These are phyloP conservation scores for Citrullus colocynthis DNA, from an alignment of 306 rosid genomes.

Conservation along the genomic window DNA sequence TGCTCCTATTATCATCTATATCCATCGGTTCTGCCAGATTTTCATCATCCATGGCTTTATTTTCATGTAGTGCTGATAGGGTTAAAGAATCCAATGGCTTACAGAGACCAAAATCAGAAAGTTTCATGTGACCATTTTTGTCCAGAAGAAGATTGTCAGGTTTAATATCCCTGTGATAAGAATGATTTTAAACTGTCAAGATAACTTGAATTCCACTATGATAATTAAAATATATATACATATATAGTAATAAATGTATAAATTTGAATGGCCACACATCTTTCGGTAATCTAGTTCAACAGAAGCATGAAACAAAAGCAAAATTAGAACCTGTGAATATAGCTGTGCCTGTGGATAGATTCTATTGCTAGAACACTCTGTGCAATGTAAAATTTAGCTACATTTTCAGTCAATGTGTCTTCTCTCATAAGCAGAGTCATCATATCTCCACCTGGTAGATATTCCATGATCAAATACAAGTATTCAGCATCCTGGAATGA, in stretches of 20 bases:
- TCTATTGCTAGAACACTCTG: slow-evolving; percentile 83
- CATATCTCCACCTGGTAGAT: slow-evolving; percentile 93
- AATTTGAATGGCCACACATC: neutral
- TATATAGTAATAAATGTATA: neutral
- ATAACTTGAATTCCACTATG: neutral
- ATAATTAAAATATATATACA: neutral
- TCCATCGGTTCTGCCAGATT: slow-evolving; percentile 62
- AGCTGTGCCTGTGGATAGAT: slow-evolving; percentile 73
- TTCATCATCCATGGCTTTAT: slow-evolving; percentile 60
- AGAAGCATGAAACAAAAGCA: slow-evolving; percentile 9
- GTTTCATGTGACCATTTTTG: slow-evolving; percentile 73
- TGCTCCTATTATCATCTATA: slow-evolving; percentile 53
- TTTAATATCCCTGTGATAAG: slow-evolving; percentile 70
- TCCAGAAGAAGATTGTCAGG: slow-evolving; percentile 90
- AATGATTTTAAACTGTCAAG: slow-evolving; percentile 15
- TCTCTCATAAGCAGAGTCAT: slow-evolving; percentile 90
- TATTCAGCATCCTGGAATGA: slow-evolving; percentile 81
- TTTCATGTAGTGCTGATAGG: slow-evolving; percentile 70
- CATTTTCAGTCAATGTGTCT: slow-evolving; percentile 87
- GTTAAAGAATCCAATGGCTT: slow-evolving; percentile 81
- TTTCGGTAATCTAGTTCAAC: neutral
- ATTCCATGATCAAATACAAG: slow-evolving; percentile 86
- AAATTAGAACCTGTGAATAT: slow-evolving; percentile 59
- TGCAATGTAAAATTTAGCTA: slow-evolving; percentile 51
- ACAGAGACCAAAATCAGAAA: slow-evolving; percentile 93